Evolutionary conservation across 805 yeast genomes (phyloP), one percentile per base, ranked within the genome.

Genomic region (Myxozyma nipponensis): DNA sequence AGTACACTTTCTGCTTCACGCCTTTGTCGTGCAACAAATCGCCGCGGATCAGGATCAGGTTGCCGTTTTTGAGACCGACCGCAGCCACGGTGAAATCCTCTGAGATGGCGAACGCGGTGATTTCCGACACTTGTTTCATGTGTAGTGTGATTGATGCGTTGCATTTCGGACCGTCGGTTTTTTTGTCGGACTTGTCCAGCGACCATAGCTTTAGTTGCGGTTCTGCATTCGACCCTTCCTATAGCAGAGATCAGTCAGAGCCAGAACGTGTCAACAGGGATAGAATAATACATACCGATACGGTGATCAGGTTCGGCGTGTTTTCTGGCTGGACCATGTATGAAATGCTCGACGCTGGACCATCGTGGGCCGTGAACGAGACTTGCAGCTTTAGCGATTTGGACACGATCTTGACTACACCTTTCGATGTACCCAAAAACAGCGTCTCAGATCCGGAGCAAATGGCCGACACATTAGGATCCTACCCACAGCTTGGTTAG

Each of bases 11-110:
- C 62, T 91, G 98, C 57, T 93, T 78, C 7, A 95, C 81, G 0
- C 98, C 98, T 51, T 95, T 72, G 63, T 93, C 98, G 59, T 89
- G 79, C 4, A 87, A 58, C 28, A 93, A 66, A 66, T 93, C 98
- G 6, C 98, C 98, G 55, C 98, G 71, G 0, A 90, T 78, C 4
- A 90, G 69, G 1, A 90, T 71, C 1, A 90, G 88, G 19, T 81
- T 75, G 1, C 98, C 98, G 65, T 89, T 84, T 13, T 90, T 83
- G 60, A 81, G 86, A 0, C 96, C 96, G 41, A 86, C 69, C 0
- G 85, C 90, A 4, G 84, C 65, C 30, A 86, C 77, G 2, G 86
- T 75, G 53, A 83, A 77, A 52, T 77, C 81, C 1, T 66, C 58
- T 15, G 81, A 75, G 44, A 76, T 68, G 15, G 76, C 73, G 54